phyloP scores from a whole-genome alignment of 2,329 filamentous ascomycete genomes.

The Fusarium verrucosum region DNA sequence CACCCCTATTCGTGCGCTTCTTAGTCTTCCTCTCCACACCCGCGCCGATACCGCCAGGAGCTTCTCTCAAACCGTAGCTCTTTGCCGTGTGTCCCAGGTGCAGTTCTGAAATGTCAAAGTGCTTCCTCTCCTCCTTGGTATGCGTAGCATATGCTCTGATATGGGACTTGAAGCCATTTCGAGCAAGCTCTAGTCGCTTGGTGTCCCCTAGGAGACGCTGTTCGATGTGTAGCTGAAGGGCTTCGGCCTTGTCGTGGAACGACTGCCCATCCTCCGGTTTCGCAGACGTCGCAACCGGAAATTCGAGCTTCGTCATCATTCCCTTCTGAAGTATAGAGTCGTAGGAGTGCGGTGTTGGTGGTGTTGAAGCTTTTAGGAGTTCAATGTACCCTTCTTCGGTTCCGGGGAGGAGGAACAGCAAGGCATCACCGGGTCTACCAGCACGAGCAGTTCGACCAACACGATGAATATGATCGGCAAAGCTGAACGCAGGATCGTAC shows the following conservation, averaged over 20 bases:
- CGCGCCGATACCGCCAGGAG: slow-evolving; percentile 81
- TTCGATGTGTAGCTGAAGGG: slow-evolving; percentile 67
- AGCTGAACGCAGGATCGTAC: slow-evolving; percentile 93
- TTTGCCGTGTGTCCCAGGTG: slow-evolving; percentile 95
- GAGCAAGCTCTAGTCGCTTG: slow-evolving; percentile 79
- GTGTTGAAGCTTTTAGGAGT: slow-evolving; percentile 66
- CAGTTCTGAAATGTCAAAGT: slow-evolving; percentile 90
- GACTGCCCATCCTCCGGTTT: slow-evolving; percentile 54
- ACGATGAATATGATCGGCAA: slow-evolving; percentile 92
- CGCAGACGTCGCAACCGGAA: slow-evolving; percentile 75
- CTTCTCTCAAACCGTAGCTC: slow-evolving; percentile 88
- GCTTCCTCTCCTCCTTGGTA: slow-evolving; percentile 81
- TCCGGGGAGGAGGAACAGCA: slow-evolving; percentile 90
- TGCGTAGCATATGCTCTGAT: slow-evolving; percentile 96
- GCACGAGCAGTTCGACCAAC: slow-evolving; percentile 95
- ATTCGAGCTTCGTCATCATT: slow-evolving; percentile 67
- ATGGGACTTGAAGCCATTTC: slow-evolving; percentile 89
- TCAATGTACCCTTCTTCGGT: slow-evolving; percentile 91
- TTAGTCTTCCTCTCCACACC: slow-evolving; percentile 60
- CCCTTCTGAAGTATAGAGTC: slow-evolving; percentile 71
- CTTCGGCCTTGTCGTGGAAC: slow-evolving; percentile 63
- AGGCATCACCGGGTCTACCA: slow-evolving; percentile 84
- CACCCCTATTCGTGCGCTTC: slow-evolving; percentile 50
- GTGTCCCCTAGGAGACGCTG: slow-evolving; percentile 68
- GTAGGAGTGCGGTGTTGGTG: slow-evolving; percentile 61